Conservation (phyloP, 352 stramenopile species). For the Pythium inflatum region DNA sequence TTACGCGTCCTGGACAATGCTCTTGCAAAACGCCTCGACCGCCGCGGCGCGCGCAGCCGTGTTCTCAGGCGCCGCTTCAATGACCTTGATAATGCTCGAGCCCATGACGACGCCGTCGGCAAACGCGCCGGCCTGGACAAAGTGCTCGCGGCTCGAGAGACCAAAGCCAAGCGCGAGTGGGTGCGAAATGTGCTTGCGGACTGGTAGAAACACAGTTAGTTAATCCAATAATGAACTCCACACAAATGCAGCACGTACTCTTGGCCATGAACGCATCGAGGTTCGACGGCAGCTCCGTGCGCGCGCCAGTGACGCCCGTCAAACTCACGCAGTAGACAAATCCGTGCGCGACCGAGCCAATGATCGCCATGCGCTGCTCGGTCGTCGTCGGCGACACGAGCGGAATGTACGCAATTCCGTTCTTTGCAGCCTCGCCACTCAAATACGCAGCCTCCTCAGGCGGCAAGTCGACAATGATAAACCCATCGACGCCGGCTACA, state of each 20-base stretch:
- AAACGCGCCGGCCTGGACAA: slow-evolving; percentile 89
- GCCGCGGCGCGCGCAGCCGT: slow-evolving; percentile 67
- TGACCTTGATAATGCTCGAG: slow-evolving; percentile 88
- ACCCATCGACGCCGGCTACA: slow-evolving; percentile 93
- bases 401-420: slow-evolving; percentile 95
- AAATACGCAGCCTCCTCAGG: slow-evolving; percentile 94
- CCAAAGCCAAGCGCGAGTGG: slow-evolving; percentile 97
- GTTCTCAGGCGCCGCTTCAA: slow-evolving; percentile 63
- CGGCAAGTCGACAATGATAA: slow-evolving; percentile 98
- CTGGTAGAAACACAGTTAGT: slow-evolving; percentile 46
- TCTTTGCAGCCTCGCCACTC: slow-evolving; percentile 88
- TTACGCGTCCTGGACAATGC: slow-evolving; percentile 55
- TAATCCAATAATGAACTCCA: too few relatives aligned
- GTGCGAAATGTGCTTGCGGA: slow-evolving; percentile 81
- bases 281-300: slow-evolving; percentile 89
- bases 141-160: slow-evolving; percentile 94
- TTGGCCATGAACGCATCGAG: slow-evolving; percentile 94
- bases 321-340: slow-evolving; percentile 90
- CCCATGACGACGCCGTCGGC: slow-evolving; percentile 92
- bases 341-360: slow-evolving; percentile 71
- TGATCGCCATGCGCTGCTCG: slow-evolving; percentile 91
- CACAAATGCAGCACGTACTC: slow-evolving; percentile 72
- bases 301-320: slow-evolving; percentile 94
- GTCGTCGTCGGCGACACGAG: slow-evolving; percentile 97
- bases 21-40: slow-evolving; percentile 79